A percentile compares a stretch with the other conserved stretches of the same genome.
Conservation (phyloP, 2,329 filamentous ascomycete genomes). For the Aspergillus sergii region DNA sequence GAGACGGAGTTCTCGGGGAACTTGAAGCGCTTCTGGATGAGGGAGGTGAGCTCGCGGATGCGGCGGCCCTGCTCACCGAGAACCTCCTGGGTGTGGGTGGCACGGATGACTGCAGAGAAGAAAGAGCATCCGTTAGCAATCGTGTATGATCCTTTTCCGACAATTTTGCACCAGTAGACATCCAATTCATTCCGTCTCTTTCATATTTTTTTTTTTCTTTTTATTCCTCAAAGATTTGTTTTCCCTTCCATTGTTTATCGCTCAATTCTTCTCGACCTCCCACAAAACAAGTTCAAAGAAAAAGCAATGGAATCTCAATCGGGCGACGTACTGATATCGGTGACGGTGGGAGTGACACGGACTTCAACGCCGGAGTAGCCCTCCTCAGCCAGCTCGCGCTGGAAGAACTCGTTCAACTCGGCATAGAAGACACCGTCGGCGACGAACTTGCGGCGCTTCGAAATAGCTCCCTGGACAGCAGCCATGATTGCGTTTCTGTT, state of each 20-base stretch:
- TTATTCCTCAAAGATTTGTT: background rate
- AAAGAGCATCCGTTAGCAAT: constrained; percentile 37
- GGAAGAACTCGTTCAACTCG: constrained; percentile 99
- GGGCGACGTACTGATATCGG: constrained; percentile 79
- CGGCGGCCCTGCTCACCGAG: constrained; percentile 99
- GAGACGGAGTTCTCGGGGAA: constrained; percentile 99
- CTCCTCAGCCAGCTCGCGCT: constrained; percentile 99
- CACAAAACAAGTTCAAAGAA: constrained; percentile 11
- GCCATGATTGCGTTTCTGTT: constrained; percentile 50
- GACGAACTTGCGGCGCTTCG: constrained; percentile 71
- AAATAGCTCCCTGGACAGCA: constrained; percentile 55
- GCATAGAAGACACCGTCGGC: constrained; percentile 99
- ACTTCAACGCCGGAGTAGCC: constrained; percentile 99
- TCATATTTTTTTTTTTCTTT: background rate
- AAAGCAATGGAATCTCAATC: constrained; percentile 21
- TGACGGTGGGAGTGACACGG: constrained; percentile 98
- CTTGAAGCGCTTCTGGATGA: constrained; percentile 99
- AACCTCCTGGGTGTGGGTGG: constrained; percentile 99
- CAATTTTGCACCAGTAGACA: background rate
- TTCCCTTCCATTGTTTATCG: constrained; percentile 1
- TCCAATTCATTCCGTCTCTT: constrained; percentile 12
- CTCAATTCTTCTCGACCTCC: background rate
- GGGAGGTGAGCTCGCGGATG: constrained; percentile 99
- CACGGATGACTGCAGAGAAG: constrained; percentile 75
- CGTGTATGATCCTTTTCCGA: constrained; percentile 16